Evolutionary conservation across 2,329 filamentous ascomycete species (phyloP).

Genomic region (Venturia nashicola): DNA sequence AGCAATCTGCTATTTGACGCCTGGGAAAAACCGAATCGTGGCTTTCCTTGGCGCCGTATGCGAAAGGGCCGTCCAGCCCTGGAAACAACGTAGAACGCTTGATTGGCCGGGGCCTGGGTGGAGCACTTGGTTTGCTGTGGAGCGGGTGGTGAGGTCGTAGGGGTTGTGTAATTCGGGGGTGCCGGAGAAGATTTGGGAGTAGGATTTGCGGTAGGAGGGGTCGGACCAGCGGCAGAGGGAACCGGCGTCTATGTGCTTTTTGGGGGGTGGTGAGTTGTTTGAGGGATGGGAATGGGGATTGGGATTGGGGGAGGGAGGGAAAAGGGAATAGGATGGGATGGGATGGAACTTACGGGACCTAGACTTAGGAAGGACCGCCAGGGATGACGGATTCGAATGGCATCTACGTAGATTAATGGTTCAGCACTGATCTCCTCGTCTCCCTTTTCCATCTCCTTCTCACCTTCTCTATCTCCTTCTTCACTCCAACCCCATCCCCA

Average conservation of each 20-base stretch:
- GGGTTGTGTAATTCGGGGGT: slow-evolving; percentile 24
- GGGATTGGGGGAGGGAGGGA: neutral
- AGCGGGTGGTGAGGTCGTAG: slow-evolving; percentile 25
- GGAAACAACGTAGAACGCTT: slow-evolving; percentile 26
- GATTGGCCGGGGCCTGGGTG: slow-evolving; percentile 27
- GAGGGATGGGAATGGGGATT: neutral
- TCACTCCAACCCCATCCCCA: no score
- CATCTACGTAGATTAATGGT: neutral
- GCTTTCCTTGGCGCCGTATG: slow-evolving; percentile 23
- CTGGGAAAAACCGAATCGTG: slow-evolving; percentile 28
- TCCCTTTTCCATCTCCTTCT: no score
- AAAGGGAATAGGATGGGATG: no score
- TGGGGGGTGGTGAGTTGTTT: slow-evolving; percentile 8
- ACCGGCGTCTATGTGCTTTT: slow-evolving; percentile 32
- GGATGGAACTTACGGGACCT: neutral
- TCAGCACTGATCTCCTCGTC: neutral
- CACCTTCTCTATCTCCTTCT: neutral
- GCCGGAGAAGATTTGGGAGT: slow-evolving; percentile 26
- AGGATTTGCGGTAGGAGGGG: slow-evolving; percentile 24
- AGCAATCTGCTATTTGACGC: neutral
- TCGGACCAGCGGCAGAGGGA: slow-evolving; percentile 32
- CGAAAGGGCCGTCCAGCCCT: slow-evolving; percentile 33
- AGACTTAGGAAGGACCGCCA: neutral
- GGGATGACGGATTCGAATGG: neutral
- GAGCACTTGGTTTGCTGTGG: slow-evolving; percentile 22